phyloP scores from a whole-genome alignment of 2,329 filamentous ascomycete species.

The Hypocreales sp. region DNA sequence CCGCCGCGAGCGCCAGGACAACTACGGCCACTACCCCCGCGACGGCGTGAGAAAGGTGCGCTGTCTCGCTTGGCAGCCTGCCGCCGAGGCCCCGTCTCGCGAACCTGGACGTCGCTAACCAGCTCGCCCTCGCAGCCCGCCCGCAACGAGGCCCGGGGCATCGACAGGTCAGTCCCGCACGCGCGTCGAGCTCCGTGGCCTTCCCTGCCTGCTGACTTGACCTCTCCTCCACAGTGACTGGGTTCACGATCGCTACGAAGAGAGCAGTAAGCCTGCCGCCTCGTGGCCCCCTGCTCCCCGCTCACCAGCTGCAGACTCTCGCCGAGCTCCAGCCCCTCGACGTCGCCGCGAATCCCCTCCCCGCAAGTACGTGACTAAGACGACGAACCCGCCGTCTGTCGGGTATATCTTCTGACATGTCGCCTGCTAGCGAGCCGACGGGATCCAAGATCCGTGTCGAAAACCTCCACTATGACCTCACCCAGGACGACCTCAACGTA shows the following conservation, averaged over 20 bases:
- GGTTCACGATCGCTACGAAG: constrained; percentile 85
- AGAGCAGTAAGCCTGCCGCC: constrained; percentile 39
- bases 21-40: constrained; percentile 45
- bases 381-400: too few species aligned
- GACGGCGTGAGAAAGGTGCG: constrained; percentile 82
- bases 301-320: constrained; percentile 18
- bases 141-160: constrained; percentile 47
- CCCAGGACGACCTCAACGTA: constrained; percentile 69
- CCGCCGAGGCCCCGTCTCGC: too few species aligned
- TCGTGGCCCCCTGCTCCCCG: too few species aligned
- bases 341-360: constrained; percentile 28
- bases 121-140: constrained; percentile 19
- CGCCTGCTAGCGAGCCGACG: constrained; percentile 26
- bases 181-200: constrained; percentile 2
- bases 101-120: not conserved
- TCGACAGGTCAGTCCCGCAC: constrained; percentile 46
- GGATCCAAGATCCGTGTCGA: constrained; percentile 68
- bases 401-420: constrained; percentile 5
- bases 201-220: constrained; percentile 9
- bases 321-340: constrained; percentile 24
- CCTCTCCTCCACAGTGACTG: constrained; percentile 80
- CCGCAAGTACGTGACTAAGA: constrained; percentile 10
- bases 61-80: too few species aligned
- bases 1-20: constrained; percentile 19
- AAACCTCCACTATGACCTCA: constrained; percentile 86